Evolutionary conservation across 805 yeast genomes (phyloP), one percentile per base, ranked within the genome.

Genomic region (Zygoascus ofunaensis): DNA sequence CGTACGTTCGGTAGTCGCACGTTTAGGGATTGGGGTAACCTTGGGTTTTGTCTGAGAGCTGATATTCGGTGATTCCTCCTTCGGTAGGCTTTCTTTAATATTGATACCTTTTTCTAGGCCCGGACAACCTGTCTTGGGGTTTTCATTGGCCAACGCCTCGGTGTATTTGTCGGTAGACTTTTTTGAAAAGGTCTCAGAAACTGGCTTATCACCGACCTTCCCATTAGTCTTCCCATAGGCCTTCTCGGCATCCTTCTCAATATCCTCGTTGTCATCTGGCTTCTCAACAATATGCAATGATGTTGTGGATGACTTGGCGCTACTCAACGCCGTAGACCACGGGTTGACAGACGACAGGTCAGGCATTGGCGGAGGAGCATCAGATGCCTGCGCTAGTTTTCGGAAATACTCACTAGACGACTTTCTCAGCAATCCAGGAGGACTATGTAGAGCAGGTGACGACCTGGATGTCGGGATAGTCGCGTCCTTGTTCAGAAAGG

Each of bases 291-390:
- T n/a, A n/a, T n/a, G n/a, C n/a, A n/a, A n/a, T n/a, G n/a, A n/a
- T n/a, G n/a, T n/a, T n/a, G n/a, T n/a, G n/a, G n/a, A n/a, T 26
- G 30, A 26, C 12, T 7, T 7, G 12, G 30, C 30, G 10, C 7
- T 12, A 26, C 30, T 26, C 7, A 26, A 8, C 30, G 30, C 30
- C 8, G 36, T 34, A 26, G 32, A 8, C 36, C 36, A 34, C 7
- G 36, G 36, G 36, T 34, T 34, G 30, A 12, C 12, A 12, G 26
- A 10, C 15, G 41, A 18, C 19, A 4, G 10, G 8, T 21, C 41
- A 12, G 41, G 41, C 41, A 37, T 37, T 26, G 41, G 41, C 2
- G 41, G 41, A 5, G 33, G 33, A 14, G 41, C 32, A 14, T 37
- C 41, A 12, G 41, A 18, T 14, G 19, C 15, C 15, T 37, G 41